Conservation (phyloP, 2,329 filamentous ascomycete species). For the Eutypa lata region DNA sequence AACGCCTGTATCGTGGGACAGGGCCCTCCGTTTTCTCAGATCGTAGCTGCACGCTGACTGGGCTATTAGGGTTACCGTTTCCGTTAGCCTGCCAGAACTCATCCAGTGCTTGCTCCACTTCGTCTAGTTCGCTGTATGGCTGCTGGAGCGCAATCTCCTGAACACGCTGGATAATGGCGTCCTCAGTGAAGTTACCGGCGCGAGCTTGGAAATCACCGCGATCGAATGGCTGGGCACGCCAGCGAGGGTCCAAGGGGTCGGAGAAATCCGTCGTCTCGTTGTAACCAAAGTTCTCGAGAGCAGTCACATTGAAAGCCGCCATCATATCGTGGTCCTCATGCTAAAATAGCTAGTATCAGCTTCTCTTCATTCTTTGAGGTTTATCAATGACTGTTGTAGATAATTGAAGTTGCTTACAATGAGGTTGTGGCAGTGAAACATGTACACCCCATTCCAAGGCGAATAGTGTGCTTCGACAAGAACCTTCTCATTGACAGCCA, state of each 20-base stretch:
- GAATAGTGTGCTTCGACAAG: constrained; percentile 48
- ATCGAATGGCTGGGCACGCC: constrained; percentile 29
- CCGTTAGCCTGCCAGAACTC: constrained; percentile 27
- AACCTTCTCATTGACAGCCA: constrained; percentile 48
- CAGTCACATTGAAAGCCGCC: constrained; percentile 42
- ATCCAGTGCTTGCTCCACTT: constrained; percentile 26
- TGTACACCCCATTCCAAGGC: constrained; percentile 51
- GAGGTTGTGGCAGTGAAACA: constrained; percentile 48
- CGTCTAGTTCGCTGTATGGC: constrained; percentile 31
- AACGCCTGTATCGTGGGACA: not conserved
- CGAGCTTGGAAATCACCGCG: constrained; percentile 19
- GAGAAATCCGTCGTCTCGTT: constrained; percentile 31
- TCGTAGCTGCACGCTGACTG: not conserved
- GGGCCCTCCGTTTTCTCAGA: not conserved
- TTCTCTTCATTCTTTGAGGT: no score
- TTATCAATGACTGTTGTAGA: no score
- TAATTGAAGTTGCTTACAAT: constrained; percentile 13
- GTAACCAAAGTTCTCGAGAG: constrained; percentile 36
- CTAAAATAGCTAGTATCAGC: no score
- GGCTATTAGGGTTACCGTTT: constrained; percentile 13
- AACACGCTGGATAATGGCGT: constrained; percentile 26
- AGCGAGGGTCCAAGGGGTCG: constrained; percentile 35
- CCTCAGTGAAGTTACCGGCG: constrained; percentile 20
- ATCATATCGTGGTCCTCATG: constrained; percentile 47
- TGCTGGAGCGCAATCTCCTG: constrained; percentile 29